Conservation (phyloP, 192 early-diverging fungal species). For the Umbelopsis sp. region DNA sequence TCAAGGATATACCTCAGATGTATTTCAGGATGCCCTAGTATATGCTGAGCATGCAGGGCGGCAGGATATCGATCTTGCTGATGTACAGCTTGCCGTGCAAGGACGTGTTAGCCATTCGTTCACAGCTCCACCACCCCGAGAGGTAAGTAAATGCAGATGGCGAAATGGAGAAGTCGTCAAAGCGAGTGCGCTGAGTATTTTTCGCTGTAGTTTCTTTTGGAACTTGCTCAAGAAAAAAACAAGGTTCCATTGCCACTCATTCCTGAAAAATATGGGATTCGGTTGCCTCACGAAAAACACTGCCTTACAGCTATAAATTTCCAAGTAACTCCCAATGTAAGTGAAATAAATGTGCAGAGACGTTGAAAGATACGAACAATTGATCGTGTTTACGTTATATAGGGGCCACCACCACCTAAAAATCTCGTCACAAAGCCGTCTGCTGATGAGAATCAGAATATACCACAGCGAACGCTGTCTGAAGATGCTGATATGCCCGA, state of each 20-base stretch:
- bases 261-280: conserved; percentile 77
- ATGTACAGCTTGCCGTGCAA: conserved; percentile 92
- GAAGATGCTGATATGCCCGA: conserved; percentile 20
- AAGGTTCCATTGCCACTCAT: conserved; percentile 75
- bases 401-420: conserved; percentile 37
- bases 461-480: conserved; percentile 16
- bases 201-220: conserved; percentile 62
- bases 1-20: conserved; percentile 84
- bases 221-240: conserved; percentile 78
- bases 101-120: conserved; percentile 90
- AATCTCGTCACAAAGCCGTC: neutral
- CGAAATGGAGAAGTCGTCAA: neutral
- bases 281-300: conserved; percentile 74
- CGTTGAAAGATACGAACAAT: neutral
- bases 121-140: conserved; percentile 85
- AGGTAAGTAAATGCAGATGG: conserved; percentile 50
- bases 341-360: neutral
- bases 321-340: conserved; percentile 70
- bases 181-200: neutral
- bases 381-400: neutral
- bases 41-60: conserved; percentile 92
- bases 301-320: conserved; percentile 80
- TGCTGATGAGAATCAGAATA: neutral
- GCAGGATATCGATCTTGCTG: conserved; percentile 77
- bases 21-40: conserved; percentile 87